Conservation (phyloP, 352 stramenopile species). For the Thraustochytrium sp. region DNA sequence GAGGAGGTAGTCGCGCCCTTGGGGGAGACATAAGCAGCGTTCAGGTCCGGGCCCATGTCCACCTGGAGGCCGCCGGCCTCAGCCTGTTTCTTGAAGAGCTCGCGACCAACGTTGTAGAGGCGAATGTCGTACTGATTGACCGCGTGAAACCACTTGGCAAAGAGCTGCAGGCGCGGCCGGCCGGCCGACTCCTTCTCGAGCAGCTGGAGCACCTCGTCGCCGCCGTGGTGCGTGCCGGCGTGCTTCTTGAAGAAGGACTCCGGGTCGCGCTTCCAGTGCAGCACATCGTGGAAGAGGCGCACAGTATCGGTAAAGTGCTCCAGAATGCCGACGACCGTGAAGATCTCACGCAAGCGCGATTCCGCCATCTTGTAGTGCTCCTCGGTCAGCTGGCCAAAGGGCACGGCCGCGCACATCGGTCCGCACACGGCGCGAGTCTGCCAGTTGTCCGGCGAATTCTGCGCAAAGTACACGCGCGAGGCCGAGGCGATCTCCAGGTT, state of each 20-base stretch:
- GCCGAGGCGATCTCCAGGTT: background rate
- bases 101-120: too few relatives aligned
- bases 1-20: too few relatives aligned
- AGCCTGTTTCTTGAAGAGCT: too few relatives aligned
- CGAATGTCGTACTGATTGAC: too few relatives aligned
- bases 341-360: background rate
- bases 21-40: too few relatives aligned
- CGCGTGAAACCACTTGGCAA: too few relatives aligned
- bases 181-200: too few relatives aligned
- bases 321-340: background rate
- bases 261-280: background rate
- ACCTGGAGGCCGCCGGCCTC: too few relatives aligned
- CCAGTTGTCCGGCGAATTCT: slow-evolving; percentile 20
- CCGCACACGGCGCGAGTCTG: background rate
- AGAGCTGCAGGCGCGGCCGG: too few relatives aligned
- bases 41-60: too few relatives aligned
- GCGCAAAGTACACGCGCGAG: background rate
- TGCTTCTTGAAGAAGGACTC: too few relatives aligned
- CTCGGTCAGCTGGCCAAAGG: background rate
- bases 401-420: background rate
- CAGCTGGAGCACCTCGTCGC: too few relatives aligned
- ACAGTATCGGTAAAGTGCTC: background rate
- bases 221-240: background rate
- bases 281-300: background rate
- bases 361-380: slow-evolving; percentile 10